A percentile compares a stretch with the other conserved stretches of the same genome.
phyloP scores from a whole-genome alignment of 352 stramenopile genomes.

The Phytophthora megakarya region DNA sequence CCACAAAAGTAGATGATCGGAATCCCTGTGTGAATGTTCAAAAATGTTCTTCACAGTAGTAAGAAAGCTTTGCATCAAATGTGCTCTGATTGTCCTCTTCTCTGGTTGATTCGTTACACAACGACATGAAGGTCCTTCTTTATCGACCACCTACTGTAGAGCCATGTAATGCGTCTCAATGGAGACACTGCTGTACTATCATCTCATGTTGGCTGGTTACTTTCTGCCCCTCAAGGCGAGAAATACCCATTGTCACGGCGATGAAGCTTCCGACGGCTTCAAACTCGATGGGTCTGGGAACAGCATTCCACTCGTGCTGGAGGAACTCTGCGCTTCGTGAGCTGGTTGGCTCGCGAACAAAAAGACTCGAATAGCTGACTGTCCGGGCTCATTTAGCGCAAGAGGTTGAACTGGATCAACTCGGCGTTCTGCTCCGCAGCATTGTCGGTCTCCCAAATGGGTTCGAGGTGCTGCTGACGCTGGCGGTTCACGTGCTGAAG shows the following conservation, averaged over 20 bases:
- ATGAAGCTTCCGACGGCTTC: slow-evolving; percentile 41
- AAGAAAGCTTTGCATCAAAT: too few species aligned
- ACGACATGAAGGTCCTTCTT: too few species aligned
- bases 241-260: slow-evolving; percentile 1
- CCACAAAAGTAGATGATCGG: slow-evolving; percentile 23
- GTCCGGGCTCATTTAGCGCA: slow-evolving; percentile 12
- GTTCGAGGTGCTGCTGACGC: slow-evolving; percentile 45
- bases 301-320: slow-evolving; percentile 19
- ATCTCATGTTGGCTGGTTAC: not conserved
- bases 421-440: slow-evolving; percentile 33
- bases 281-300: slow-evolving; percentile 18
- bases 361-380: not conserved
- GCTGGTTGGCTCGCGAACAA: too few species aligned
- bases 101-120: too few species aligned
- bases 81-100: too few species aligned
- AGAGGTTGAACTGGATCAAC: slow-evolving; percentile 24
- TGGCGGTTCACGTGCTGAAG: slow-evolving; percentile 46
- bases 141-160: too few species aligned
- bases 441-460: slow-evolving; percentile 46
- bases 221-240: not conserved
- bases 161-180: too few species aligned
- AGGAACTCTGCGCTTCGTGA: slow-evolving; percentile 5
- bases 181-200: too few species aligned
- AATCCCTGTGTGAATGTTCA: slow-evolving; percentile 14
- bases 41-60: not conserved